Conservation (phyloP, 352 stramenopile species). For the Phytophthora colocasiae region DNA sequence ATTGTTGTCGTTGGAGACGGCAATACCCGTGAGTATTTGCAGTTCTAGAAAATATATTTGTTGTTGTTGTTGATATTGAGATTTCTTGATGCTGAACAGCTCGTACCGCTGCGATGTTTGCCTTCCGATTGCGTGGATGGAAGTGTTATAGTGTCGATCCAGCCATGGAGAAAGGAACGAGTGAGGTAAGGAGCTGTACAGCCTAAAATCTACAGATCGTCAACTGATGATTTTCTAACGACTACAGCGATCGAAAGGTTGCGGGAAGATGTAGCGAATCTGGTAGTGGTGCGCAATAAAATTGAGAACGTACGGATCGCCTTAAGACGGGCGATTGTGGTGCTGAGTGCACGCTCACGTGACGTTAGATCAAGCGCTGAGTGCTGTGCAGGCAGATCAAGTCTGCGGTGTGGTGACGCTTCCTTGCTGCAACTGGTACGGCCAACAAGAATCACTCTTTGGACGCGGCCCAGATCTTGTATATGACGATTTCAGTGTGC, state of each 20-base stretch:
- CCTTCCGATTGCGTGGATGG: constrained; percentile 72
- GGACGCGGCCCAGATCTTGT: constrained; percentile 66
- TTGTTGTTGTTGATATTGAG: not conserved
- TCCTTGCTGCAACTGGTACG: constrained; percentile 89
- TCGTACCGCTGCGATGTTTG: constrained; percentile 80
- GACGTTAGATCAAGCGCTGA: constrained; percentile 74
- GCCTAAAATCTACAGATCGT: not conserved
- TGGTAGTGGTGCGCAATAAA: constrained; percentile 84
- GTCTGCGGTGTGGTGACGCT: constrained; percentile 75
- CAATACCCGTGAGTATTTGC: constrained; percentile 63
- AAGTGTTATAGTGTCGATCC: constrained; percentile 85
- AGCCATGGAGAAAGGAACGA: constrained; percentile 68
- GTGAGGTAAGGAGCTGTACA: constrained; percentile 36
- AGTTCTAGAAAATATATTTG: not conserved
- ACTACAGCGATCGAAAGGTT: constrained; percentile 51
- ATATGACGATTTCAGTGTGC: constrained; percentile 86
- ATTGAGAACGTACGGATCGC: constrained; percentile 83
- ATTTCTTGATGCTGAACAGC: constrained; percentile 41
- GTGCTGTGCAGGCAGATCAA: constrained; percentile 64
- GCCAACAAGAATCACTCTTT: constrained; percentile 66
- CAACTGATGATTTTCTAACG: constrained; percentile 8
- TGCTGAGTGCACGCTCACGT: constrained; percentile 86
- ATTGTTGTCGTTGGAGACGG: constrained; percentile 84
- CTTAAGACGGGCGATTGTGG: constrained; percentile 62
- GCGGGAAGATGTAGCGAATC: constrained; percentile 64